phyloP scores from a whole-genome alignment of 345 rosid genomes.

The Aquilaria sinensis region DNA sequence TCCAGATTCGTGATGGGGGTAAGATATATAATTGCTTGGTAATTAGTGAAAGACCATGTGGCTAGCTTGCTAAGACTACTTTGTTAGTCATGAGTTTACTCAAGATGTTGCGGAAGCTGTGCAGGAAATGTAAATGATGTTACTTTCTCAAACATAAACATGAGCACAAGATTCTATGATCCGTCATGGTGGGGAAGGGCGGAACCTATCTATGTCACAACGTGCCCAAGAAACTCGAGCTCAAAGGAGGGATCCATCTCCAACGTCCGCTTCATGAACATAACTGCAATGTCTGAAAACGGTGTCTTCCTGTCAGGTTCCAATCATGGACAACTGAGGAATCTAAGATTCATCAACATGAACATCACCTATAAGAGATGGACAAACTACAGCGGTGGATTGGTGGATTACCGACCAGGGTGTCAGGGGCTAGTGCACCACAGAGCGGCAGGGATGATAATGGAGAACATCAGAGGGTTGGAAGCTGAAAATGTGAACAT shows the following conservation, averaged over 20 bases:
- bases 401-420: conserved; percentile 85
- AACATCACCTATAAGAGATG: conserved; percentile 59
- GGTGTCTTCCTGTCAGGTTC: conserved; percentile 86
- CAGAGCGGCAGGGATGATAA: conserved; percentile 69
- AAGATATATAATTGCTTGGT: conserved; percentile 3
- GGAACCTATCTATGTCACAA: conserved; percentile 87
- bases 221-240: conserved; percentile 47
- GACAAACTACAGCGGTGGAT: conserved; percentile 57
- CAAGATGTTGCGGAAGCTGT: conserved; percentile 9
- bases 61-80: neutral
- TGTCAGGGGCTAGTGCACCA: conserved; percentile 79
- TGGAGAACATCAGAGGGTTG: conserved; percentile 82
- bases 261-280: conserved; percentile 55
- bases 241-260: conserved; percentile 61
- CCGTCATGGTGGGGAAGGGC: conserved; percentile 97
- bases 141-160: conserved; percentile 79
- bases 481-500: conserved; percentile 64
- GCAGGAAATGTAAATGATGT: conserved; percentile 80
- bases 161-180: conserved; percentile 80
- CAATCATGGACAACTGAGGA: conserved; percentile 45
- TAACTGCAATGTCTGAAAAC: conserved; percentile 65
- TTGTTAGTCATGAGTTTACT: neutral
- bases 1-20: conserved; percentile 98
- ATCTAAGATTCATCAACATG: conserved; percentile 63
- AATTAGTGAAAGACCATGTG: neutral